These are phyloP conservation scores for Aspergillus pseudoglaucus DNA, from an alignment of 2,329 filamentous ascomycete species.

Conservation along the genomic window DNA sequence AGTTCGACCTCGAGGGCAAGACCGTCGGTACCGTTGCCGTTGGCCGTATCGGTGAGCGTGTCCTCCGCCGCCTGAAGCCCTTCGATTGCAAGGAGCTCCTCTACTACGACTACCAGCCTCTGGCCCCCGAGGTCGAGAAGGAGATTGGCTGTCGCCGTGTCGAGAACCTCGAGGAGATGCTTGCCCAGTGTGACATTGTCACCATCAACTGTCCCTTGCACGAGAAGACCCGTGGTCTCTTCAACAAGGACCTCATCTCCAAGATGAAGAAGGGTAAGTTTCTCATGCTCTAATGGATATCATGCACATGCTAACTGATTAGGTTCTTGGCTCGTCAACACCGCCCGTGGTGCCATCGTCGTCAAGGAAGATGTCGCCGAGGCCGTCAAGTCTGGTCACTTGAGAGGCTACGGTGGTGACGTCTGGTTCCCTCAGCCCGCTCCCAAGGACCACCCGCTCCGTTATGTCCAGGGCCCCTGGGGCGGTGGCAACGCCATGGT, in stretches of 20 bases:
- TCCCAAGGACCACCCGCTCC: conserved; percentile 84
- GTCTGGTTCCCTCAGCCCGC: conserved; percentile 96
- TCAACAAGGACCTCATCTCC: conserved; percentile 96
- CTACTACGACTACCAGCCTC: conserved; percentile 99
- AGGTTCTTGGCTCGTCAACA: conserved; percentile 97
- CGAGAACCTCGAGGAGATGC: conserved; percentile 83
- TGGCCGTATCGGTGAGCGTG: conserved; percentile 95
- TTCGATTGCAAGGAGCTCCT: conserved; percentile 99
- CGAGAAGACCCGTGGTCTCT: conserved; percentile 92
- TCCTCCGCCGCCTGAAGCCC: conserved; percentile 87
- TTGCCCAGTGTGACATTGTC: conserved; percentile 90
- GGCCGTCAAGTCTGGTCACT: conserved; percentile 81
- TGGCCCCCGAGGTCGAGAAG: conserved; percentile 76
- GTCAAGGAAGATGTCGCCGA: conserved; percentile 98
- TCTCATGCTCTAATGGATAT: neutral
- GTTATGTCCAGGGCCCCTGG: conserved; percentile 88
- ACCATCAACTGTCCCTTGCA: conserved; percentile 99
- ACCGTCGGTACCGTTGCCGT: conserved; percentile 96
- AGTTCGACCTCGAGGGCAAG: conserved; percentile 96
- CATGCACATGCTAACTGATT: conserved; percentile 7
- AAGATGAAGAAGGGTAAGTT: conserved; percentile 94
- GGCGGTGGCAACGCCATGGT: conserved; percentile 98
- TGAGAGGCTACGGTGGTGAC: conserved; percentile 45
- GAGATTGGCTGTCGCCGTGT: conserved; percentile 94
- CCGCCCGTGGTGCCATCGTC: conserved; percentile 94